These are phyloP conservation scores for Dothistroma pini DNA, from an alignment of 2,329 filamentous ascomycete species.

Conservation along the genomic window DNA sequence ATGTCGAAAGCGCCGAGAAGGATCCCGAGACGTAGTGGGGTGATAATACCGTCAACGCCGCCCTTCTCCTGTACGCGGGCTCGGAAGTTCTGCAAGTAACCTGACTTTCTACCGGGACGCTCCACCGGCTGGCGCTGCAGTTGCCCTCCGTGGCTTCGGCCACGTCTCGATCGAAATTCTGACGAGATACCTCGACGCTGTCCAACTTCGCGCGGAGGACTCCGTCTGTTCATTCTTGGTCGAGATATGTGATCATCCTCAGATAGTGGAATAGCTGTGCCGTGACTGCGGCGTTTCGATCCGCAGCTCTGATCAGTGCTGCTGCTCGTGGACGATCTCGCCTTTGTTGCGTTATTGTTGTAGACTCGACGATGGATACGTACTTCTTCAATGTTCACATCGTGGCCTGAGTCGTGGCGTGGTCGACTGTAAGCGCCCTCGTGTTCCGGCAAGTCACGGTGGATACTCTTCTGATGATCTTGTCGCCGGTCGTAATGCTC, in stretches of 20 bases:
- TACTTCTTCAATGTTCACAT: background rate
- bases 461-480: background rate
- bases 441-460: background rate
- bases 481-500: background rate
- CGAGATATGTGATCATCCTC: background rate
- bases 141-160: background rate
- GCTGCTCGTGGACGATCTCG: background rate
- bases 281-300: background rate
- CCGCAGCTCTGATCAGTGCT: background rate
- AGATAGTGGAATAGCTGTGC: background rate
- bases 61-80: background rate
- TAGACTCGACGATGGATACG: background rate
- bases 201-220: background rate
- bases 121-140: background rate
- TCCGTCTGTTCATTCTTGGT: background rate
- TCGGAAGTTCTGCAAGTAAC: background rate
- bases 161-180: background rate
- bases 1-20: constrained; percentile 21
- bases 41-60: constrained; percentile 14
- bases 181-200: background rate
- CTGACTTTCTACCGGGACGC: background rate
- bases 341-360: background rate
- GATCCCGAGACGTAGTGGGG: constrained; percentile 18
- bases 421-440: background rate
- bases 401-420: background rate